Evolutionary conservation across 202 grass and related monocot species (phyloP).

Genomic region (Bolboschoenoplectus hybrid): DNA sequence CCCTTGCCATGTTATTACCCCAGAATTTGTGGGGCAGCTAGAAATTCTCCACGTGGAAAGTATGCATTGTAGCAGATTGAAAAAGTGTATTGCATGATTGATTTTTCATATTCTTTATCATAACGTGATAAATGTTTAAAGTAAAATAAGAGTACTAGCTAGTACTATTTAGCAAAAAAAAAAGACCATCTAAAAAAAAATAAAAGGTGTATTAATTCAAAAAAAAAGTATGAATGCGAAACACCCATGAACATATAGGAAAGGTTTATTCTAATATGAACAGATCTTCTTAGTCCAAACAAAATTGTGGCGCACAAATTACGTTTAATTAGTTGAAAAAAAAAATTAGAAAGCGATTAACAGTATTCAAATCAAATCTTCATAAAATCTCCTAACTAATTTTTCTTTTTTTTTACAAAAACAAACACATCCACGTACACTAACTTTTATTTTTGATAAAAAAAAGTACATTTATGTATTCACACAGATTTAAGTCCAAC

Average conservation of each 20-base stretch:
- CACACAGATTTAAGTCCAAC: too few relatives aligned
- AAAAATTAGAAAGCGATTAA: too few relatives aligned
- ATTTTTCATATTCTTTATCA: background rate
- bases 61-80: background rate
- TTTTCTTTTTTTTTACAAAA: too few relatives aligned
- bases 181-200: background rate
- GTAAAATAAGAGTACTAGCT: constrained; percentile 8
- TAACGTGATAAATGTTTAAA: constrained; percentile 5
- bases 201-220: background rate
- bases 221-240: background rate
- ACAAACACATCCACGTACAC: too few relatives aligned
- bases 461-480: too few relatives aligned
- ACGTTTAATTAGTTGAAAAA: too few relatives aligned
- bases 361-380: too few relatives aligned
- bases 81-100: background rate
- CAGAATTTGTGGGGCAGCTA: background rate
- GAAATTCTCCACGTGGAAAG: background rate
- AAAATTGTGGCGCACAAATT: too few relatives aligned
- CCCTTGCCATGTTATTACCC: background rate
- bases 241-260: background rate
- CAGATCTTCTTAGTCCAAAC: background rate
- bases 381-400: too few relatives aligned
- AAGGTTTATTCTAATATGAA: background rate
- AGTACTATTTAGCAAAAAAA: background rate
- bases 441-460: too few relatives aligned